phyloP scores from a whole-genome alignment of 2,329 filamentous ascomycete species.

The Cercospora janseana region DNA sequence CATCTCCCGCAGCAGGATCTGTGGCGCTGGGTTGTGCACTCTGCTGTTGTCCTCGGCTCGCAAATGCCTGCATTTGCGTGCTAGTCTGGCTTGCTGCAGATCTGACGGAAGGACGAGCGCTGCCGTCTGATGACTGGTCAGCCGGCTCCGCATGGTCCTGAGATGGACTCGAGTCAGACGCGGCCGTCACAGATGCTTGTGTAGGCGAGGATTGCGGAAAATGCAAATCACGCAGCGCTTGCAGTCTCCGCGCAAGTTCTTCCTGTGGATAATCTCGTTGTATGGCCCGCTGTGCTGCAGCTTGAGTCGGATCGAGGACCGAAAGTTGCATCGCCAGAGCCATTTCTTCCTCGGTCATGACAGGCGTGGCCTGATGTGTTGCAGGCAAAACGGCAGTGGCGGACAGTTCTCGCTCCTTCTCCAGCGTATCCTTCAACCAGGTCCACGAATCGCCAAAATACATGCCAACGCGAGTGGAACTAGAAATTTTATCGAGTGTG shows the following conservation, averaged over 20 bases:
- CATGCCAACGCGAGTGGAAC: conserved; percentile 10
- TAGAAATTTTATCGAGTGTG: conserved; percentile 14
- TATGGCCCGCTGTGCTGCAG: background rate
- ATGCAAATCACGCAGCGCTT: conserved; percentile 5
- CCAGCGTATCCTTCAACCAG: conserved; percentile 14
- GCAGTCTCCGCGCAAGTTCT: background rate
- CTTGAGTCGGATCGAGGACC: background rate
- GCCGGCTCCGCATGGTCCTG: too few relatives aligned
- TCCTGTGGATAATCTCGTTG: background rate
- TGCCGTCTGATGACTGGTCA: too few relatives aligned
- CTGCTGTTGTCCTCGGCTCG: background rate
- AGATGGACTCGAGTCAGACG: too few relatives aligned
- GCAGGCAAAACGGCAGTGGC: conserved; percentile 4
- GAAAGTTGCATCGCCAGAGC: conserved; percentile 13
- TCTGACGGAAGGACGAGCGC: too few relatives aligned
- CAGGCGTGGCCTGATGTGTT: conserved; percentile 6
- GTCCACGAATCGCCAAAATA: conserved; percentile 9
- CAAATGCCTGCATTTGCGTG: background rate
- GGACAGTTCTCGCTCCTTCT: conserved; percentile 11
- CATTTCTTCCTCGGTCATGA: conserved; percentile 17
- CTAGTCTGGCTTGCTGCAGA: background rate
- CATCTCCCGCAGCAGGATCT: background rate
- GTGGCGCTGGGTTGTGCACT: background rate
- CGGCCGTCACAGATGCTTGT: background rate
- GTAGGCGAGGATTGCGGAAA: background rate